These are phyloP conservation scores for Globisporangium spiculum DNA, from an alignment of 352 stramenopile species.

Conservation along the genomic window DNA sequence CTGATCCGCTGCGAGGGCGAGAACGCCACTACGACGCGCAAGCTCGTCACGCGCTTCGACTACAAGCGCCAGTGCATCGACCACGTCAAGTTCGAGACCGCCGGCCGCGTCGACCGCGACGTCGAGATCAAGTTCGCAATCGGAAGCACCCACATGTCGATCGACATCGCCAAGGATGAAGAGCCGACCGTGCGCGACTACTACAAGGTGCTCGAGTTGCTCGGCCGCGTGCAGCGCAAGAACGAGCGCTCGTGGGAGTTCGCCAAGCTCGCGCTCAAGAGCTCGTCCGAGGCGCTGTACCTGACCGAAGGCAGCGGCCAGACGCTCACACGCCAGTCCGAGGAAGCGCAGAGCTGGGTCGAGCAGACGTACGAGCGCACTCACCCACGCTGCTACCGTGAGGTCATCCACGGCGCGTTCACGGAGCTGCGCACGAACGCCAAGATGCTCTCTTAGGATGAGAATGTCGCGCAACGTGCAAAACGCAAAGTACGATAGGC, in stretches of 20 bases:
- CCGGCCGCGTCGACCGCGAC: slow-evolving; percentile 43
- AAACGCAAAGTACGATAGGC: no score
- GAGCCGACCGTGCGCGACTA: slow-evolving; percentile 27
- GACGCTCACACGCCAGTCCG: slow-evolving; percentile 34
- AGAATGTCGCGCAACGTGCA: no score
- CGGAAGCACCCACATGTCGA: slow-evolving; percentile 23
- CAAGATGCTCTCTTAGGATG: slow-evolving; percentile 9
- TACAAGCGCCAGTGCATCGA: slow-evolving; percentile 27
- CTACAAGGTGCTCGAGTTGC: slow-evolving; percentile 41
- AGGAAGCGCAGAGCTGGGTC: slow-evolving; percentile 38
- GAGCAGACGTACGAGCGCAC: slow-evolving; percentile 29
- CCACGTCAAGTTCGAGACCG: slow-evolving; percentile 40
- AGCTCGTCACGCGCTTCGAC: slow-evolving; percentile 35
- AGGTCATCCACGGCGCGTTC: slow-evolving; percentile 28
- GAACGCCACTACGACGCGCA: slow-evolving; percentile 43
- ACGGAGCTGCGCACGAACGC: slow-evolving; percentile 12
- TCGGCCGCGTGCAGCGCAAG: slow-evolving; percentile 32
- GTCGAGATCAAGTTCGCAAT: slow-evolving; percentile 42
- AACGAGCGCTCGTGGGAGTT: slow-evolving; percentile 40
- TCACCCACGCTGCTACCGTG: slow-evolving; percentile 37
- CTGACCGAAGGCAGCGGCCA: slow-evolving; percentile 30
- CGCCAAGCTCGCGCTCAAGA: slow-evolving; percentile 22
- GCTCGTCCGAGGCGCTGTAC: slow-evolving; percentile 30
- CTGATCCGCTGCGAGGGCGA: slow-evolving; percentile 38
- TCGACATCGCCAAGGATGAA: slow-evolving; percentile 31